Evolutionary conservation across 805 yeast species (phyloP), one percentile per base, ranked within the genome.

Genomic region (Wickerhamomyces alni): DNA sequence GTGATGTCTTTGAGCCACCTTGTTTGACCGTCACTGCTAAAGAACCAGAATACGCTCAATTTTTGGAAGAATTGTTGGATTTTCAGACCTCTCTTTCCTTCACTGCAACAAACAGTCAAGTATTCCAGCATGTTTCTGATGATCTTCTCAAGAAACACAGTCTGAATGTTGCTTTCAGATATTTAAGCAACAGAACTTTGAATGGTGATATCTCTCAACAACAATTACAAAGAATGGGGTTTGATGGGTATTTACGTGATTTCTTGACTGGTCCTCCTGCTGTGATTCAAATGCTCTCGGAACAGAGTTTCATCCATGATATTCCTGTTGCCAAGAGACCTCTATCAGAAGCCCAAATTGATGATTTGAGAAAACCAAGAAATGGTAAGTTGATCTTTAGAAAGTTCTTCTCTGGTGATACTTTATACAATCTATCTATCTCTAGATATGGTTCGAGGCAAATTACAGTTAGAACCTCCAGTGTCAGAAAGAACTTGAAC

Each of bases 241-340:
- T 93, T 58, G 95, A 85, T 40, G 93, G 95, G 1, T 86, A 76
- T 52, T 48, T 88, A 19, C 59, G 73, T 2, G 96, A 93, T 50
- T 76, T 76, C 45, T 52, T 91, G 3, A 59, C 62, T 3, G 98
- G 96, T 1, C 95, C 96, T 1, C 53, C 59, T 6, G 72, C 74
- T 9, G 94, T 91, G 1, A 55, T 87, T 37, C 69, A 71, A 39
- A 87, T 84, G 87, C 67, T 89, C 25, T 77, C 83, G 46, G 80
- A 75, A 44, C 59, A 64, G 11, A 56, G 67, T 10, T 68, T 72
- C 33, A 57, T 78, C 15, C 70, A 77, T 45, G 57, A 59, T 38
- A 74, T 86, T 22, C 96, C 97, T 0, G 80, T 82, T 6, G 55
- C 85, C 0, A 59, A 64, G 13, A 61, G 55, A n/a, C 72, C 69